Evolutionary conservation across 805 yeast species (phyloP).

Genomic region (Saturnispora hagleri): DNA sequence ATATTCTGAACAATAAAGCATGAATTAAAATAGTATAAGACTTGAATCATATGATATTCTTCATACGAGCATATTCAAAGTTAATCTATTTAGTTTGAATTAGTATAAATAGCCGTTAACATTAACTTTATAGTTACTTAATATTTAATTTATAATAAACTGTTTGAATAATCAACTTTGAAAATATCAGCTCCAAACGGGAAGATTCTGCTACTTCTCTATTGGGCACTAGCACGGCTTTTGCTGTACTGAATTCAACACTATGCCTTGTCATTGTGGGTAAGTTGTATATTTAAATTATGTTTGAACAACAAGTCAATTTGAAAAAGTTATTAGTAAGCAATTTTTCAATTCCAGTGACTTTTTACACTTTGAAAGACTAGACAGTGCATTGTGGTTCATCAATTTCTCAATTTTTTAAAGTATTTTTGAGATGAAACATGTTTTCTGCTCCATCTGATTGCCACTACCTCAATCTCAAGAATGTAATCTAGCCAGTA

Average conservation of each 20-base stretch:
- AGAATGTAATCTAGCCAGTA: slow-evolving; percentile 21
- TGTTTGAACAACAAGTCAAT: slow-evolving; percentile 24
- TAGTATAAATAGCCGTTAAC: no score
- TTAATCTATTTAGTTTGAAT: no score
- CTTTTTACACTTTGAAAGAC: slow-evolving; percentile 23
- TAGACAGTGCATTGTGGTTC: slow-evolving; percentile 23
- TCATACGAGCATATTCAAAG: no score
- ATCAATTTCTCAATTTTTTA: slow-evolving; percentile 21
- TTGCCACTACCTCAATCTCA: slow-evolving; percentile 23
- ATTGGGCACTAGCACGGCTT: slow-evolving; percentile 16
- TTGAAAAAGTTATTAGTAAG: slow-evolving; percentile 18
- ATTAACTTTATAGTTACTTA: no score
- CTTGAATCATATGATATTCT: no score
- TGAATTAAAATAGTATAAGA: no score
- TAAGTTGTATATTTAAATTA: slow-evolving; percentile 19
- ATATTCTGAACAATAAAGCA: no score
- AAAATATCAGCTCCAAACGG: slow-evolving; percentile 18
- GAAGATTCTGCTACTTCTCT: slow-evolving; percentile 19
- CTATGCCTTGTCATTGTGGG: slow-evolving; percentile 18
- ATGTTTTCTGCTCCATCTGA: slow-evolving; percentile 23
- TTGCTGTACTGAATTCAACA: slow-evolving; percentile 19
- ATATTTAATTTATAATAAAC: no score
- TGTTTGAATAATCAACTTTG: no score
- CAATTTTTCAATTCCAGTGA: slow-evolving; percentile 22
- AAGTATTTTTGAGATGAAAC: slow-evolving; percentile 21